phyloP scores from a whole-genome alignment of 164 flowering plant species.

The Umbilicus rupestris region DNA sequence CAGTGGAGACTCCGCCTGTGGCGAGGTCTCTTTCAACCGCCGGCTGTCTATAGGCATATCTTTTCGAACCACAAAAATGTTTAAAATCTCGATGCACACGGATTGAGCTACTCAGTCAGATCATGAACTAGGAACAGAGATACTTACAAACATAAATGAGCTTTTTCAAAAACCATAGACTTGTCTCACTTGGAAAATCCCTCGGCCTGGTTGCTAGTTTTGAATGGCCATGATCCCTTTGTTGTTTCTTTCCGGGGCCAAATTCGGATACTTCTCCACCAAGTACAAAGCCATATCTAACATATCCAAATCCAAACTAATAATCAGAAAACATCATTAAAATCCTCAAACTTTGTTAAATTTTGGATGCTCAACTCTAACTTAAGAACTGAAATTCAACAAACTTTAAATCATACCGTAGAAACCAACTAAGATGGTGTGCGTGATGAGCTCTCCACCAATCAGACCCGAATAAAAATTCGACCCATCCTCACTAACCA shows the following conservation, averaged over 20 bases:
- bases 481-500: neutral
- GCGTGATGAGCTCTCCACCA: neutral
- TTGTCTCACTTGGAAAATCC: too few relatives aligned
- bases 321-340: too few relatives aligned
- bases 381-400: too few relatives aligned
- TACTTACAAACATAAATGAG: slow-evolving; percentile 1
- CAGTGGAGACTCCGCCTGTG: neutral
- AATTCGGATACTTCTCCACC: slow-evolving; percentile 4
- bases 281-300: slow-evolving; percentile 5
- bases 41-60: neutral
- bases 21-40: neutral
- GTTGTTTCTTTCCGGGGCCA: neutral
- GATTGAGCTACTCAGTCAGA: neutral
- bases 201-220: too few relatives aligned
- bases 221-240: neutral
- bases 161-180: slow-evolving; percentile 6
- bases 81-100: neutral
- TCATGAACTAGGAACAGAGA: neutral
- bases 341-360: too few relatives aligned
- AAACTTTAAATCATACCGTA: neutral
- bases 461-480: neutral
- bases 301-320: neutral
- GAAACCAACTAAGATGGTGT: neutral
- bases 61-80: neutral
- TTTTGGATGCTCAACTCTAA: too few relatives aligned